Percentiles rank a stretch among this genome's conserved stretches.
These are phyloP conservation scores for Calonectria naviculata DNA, from an alignment of 2,329 filamentous ascomycete species.

Conservation along the genomic window DNA sequence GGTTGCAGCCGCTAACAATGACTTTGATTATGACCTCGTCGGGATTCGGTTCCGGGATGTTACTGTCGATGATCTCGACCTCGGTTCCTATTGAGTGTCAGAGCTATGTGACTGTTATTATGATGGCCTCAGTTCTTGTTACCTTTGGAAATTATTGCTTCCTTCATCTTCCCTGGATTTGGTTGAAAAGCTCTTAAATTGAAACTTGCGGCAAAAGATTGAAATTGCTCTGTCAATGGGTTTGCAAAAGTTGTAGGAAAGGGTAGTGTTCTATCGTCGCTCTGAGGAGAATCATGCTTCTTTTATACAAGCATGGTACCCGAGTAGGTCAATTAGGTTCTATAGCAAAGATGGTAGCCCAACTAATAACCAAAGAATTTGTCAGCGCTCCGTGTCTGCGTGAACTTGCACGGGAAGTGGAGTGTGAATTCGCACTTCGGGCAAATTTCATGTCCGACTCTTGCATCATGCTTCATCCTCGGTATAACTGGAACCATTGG, in stretches of 20 bases:
- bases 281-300: neutral
- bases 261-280: neutral
- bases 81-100: neutral
- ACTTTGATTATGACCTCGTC: neutral
- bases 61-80: neutral
- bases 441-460: neutral
- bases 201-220: neutral
- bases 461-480: neutral
- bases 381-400: neutral
- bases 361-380: neutral
- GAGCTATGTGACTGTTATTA: neutral
- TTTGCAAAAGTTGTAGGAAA: neutral
- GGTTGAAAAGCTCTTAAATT: too few species aligned
- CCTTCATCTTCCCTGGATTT: neutral
- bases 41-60: neutral
- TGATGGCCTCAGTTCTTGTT: neutral
- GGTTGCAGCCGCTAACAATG: neutral
- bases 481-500: neutral
- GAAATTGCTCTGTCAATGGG: neutral
- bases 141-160: neutral
- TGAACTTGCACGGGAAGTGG: neutral
- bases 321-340: neutral
- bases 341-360: neutral
- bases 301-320: neutral
- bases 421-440: neutral